Evolutionary conservation across 202 grass and related monocot genomes (phyloP), one percentile per base, ranked within the genome.

Genomic region (Dendrocalamus latiflorus): DNA sequence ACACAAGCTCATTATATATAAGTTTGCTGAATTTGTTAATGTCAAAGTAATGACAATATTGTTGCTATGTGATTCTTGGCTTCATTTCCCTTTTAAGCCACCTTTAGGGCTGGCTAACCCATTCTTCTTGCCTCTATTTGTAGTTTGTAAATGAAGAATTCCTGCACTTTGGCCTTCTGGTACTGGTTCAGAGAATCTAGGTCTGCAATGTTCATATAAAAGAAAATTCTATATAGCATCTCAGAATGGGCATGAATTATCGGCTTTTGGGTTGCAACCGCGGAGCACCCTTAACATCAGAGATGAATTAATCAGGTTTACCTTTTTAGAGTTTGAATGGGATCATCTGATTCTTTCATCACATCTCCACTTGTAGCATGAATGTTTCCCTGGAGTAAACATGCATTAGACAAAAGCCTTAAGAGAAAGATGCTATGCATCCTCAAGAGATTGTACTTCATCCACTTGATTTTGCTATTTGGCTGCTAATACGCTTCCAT

Each of bases 311-410:
- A 81, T 51, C 50, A 78, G 10, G n/a, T 49, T 74, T 88, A 88
- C 89, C 85, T 82, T 88, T 66, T 79, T 5, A 53, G 43, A 53
- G 73, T 47, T 86, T 75, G 68, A 54, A 83, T 70, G 16, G 58
- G 67, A 79, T 36, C 85, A 74, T 55, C 78, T 16, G 72, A 67
- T 54, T 85, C 82, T 76, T 79, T 56, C 14, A 49, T 34, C 53
- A 81, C 18, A 78, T 79, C 61, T 77, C 73, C 61, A 81, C 14
- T 82, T 24, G 6, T 58, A 78, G 60, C 72, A 78, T 82, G 22
- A 62, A 85, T 69, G 43, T 74, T 82, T 69, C 72, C 89, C 89
- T 91, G 73, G 43, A 79, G 63, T 61, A 83, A 77, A 60, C 2
- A 87, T 43, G 77, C 80, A 82, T 58, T 58, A 86, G 5, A 59